phyloP scores from a whole-genome alignment of 805 yeast species.

The Crinitomyces ghanaensis region DNA sequence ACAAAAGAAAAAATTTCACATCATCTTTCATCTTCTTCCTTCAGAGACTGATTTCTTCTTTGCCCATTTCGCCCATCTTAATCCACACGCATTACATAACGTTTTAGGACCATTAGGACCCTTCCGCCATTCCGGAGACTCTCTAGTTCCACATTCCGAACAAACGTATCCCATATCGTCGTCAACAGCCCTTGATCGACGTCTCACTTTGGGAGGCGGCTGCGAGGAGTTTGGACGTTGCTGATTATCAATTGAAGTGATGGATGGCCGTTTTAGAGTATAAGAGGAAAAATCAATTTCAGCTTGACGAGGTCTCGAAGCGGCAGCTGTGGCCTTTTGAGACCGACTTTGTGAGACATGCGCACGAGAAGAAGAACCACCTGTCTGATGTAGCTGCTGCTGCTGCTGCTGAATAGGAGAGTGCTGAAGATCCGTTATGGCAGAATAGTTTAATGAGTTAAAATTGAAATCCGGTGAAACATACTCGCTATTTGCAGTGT shows the following conservation, averaged over 20 bases:
- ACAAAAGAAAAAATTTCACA: too few species aligned
- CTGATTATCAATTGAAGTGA: slow-evolving; percentile 1
- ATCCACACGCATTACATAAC: slow-evolving; percentile 87
- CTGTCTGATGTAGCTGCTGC: too few species aligned
- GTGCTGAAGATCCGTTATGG: too few species aligned
- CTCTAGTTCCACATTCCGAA: slow-evolving; percentile 58
- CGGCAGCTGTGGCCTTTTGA: too few species aligned
- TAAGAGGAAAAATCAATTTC: too few species aligned
- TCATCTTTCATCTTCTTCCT: too few species aligned
- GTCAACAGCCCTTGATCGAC: slow-evolving; percentile 1
- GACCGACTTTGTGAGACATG: too few species aligned
- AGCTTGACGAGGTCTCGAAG: too few species aligned
- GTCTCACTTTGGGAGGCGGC: slow-evolving; percentile 3
- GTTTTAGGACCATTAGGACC: slow-evolving; percentile 80
- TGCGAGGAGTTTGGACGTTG: slow-evolving; percentile 2
- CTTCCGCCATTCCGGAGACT: slow-evolving; percentile 88
- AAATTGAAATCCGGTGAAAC: slow-evolving; percentile 16
- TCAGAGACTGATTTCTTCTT: slow-evolving; percentile 13
- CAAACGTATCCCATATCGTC: slow-evolving; percentile 28
- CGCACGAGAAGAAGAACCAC: too few species aligned
- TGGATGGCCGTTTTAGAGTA: too few species aligned
- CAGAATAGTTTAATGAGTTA: too few species aligned
- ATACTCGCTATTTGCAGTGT: slow-evolving; percentile 13
- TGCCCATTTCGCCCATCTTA: slow-evolving; percentile 34
- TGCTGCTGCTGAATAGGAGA: too few species aligned